phyloP scores from a whole-genome alignment of 192 early-diverging fungal species.

The Coemansia sp. region DNA sequence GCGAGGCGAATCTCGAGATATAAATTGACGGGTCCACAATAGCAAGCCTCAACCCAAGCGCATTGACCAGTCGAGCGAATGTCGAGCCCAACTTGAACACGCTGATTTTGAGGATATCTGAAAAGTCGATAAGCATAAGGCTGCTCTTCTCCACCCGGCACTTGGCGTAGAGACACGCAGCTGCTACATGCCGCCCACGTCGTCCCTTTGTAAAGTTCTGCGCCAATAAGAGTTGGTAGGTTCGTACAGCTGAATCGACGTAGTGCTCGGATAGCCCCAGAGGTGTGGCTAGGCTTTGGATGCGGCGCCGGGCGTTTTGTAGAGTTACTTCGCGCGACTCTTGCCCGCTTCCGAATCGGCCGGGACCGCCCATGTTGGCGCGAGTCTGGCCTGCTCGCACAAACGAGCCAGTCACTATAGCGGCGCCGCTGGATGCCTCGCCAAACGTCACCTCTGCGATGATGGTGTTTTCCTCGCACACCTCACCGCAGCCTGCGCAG shows the following conservation, averaged over 20 bases:
- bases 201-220: conserved; percentile 86
- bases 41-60: conserved; percentile 66
- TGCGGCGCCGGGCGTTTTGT: conserved; percentile 70
- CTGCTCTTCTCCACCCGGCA: conserved; percentile 83
- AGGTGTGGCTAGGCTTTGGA: conserved; percentile 72
- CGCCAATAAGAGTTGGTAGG: conserved; percentile 81
- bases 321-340: conserved; percentile 74
- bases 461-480: conserved; percentile 91
- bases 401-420: conserved; percentile 75
- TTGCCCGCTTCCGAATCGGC: conserved; percentile 54
- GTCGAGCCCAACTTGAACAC: conserved; percentile 87
- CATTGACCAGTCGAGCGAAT: conserved; percentile 75
- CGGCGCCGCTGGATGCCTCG: conserved; percentile 85
- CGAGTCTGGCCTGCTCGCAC: conserved; percentile 68
- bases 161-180: conserved; percentile 91
- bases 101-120: conserved; percentile 81
- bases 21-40: conserved; percentile 93
- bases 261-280: conserved; percentile 74
- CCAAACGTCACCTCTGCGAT: conserved; percentile 91
- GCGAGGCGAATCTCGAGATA: conserved; percentile 86
- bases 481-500: conserved; percentile 67
- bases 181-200: conserved; percentile 71
- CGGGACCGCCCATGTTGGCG: conserved; percentile 50
- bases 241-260: conserved; percentile 81
- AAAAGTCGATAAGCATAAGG: conserved; percentile 96